Conservation (phyloP, 1,139 yeast species). For the Yarrowia galli region DNA sequence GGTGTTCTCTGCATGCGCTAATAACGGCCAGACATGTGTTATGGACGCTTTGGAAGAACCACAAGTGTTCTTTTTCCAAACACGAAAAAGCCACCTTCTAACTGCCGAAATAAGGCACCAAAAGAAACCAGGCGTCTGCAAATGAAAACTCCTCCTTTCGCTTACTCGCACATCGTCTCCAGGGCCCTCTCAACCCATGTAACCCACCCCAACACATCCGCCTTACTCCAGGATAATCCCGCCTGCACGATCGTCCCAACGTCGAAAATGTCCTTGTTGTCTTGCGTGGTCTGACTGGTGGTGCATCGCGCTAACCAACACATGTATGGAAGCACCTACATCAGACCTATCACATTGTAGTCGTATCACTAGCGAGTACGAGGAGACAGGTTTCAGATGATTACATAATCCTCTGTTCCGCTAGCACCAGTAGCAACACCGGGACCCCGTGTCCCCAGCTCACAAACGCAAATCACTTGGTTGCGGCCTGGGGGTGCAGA, state of each 20-base stretch:
- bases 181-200: not conserved
- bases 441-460: not conserved
- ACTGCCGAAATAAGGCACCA: not conserved
- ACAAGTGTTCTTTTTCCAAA: not conserved
- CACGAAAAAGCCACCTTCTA: not conserved
- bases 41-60: not conserved
- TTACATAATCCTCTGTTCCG: not conserved
- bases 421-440: not conserved
- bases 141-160: not conserved
- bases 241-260: constrained; percentile 20
- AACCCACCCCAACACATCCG: not conserved
- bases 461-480: not conserved
- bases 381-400: not conserved
- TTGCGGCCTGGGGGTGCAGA: constrained; percentile 14
- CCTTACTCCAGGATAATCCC: constrained; percentile 5
- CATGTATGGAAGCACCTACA: not conserved
- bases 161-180: not conserved
- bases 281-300: not conserved
- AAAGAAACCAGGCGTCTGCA: constrained; percentile 6
- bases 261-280: not conserved
- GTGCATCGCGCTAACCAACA: not conserved
- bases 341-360: not conserved
- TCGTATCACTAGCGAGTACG: not conserved
- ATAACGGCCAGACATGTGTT: not conserved
- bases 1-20: not conserved